Evolutionary conservation across 441 rosid genomes (phyloP).

Genomic region (Lagerstroemia fauriei): DNA sequence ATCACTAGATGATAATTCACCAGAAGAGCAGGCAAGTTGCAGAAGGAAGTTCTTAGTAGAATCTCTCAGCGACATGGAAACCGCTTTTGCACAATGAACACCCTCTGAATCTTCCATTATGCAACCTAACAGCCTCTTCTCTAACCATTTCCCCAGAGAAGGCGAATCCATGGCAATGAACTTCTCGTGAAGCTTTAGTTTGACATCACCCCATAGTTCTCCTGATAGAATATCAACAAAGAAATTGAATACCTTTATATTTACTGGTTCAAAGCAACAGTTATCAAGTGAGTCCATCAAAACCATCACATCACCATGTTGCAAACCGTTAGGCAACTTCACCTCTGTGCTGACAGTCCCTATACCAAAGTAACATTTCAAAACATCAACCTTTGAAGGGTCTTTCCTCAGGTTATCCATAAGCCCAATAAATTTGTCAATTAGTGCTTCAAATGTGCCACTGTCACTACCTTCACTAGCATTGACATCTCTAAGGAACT

Average conservation of each 20-base stretch:
- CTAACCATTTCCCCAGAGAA: slow-evolving; percentile 82
- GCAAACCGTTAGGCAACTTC: slow-evolving; percentile 53
- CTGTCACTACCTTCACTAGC: slow-evolving; percentile 55
- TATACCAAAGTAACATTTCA: slow-evolving; percentile 73
- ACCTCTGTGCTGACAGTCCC: slow-evolving; percentile 51
- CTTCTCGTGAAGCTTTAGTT: slow-evolving; percentile 59
- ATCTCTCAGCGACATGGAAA: slow-evolving; percentile 72
- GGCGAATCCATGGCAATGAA: slow-evolving; percentile 73
- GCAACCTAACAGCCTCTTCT: slow-evolving; percentile 85
- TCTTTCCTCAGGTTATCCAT: slow-evolving; percentile 81
- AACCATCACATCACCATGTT: slow-evolving; percentile 73
- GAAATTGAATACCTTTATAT: slow-evolving; percentile 84
- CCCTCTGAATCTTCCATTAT: slow-evolving; percentile 55
- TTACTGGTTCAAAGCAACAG: slow-evolving; percentile 75
- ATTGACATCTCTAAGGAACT: slow-evolving; percentile 60
- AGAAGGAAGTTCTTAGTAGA: slow-evolving; percentile 80
- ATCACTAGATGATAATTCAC: slow-evolving; percentile 51
- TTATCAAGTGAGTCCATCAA: slow-evolving; percentile 73
- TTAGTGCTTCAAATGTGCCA: slow-evolving; percentile 70
- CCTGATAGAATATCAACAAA: slow-evolving; percentile 80
- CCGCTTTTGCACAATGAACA: slow-evolving; percentile 56
- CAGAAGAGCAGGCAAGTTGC: slow-evolving; percentile 57
- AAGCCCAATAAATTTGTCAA: slow-evolving; percentile 65
- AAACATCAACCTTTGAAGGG: slow-evolving; percentile 51
- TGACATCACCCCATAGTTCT: slow-evolving; percentile 62